phyloP scores from a whole-genome alignment of 179 eudicot genomes.

The Nepenthes alata region DNA sequence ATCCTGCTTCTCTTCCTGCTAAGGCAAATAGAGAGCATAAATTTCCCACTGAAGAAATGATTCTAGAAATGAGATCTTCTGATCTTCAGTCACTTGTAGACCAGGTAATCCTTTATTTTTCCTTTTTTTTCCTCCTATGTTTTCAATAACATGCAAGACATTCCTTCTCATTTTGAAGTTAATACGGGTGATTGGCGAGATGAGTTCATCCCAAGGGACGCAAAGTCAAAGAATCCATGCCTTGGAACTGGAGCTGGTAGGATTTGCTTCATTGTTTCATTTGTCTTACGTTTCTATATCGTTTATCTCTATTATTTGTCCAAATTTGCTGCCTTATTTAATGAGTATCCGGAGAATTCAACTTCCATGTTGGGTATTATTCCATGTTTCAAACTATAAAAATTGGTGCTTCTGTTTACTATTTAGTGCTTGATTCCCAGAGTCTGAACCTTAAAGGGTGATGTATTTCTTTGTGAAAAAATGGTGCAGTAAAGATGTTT shows the following conservation, averaged over 20 bases:
- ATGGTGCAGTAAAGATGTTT: too few relatives aligned
- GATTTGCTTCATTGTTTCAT: conserved; percentile 1
- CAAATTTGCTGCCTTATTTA: too few relatives aligned
- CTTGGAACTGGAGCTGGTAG: conserved; percentile 60
- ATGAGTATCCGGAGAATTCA: too few relatives aligned
- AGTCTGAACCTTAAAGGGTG: too few relatives aligned
- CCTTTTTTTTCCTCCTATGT: conserved; percentile 3
- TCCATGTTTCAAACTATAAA: too few relatives aligned
- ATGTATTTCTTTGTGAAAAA: too few relatives aligned
- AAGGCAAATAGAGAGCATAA: conserved; percentile 7
- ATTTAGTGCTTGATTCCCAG: too few relatives aligned
- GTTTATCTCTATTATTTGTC: background rate
- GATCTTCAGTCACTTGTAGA: conserved; percentile 19
- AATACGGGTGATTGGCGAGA: conserved; percentile 27
- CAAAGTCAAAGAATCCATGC: conserved; percentile 28
- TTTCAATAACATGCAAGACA: background rate
- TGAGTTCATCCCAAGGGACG: conserved; percentile 34
- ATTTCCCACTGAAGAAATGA: conserved; percentile 10
- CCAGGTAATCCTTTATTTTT: conserved; percentile 24
- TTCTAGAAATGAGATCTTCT: conserved; percentile 17
- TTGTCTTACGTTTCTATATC: background rate
- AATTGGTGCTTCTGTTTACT: too few relatives aligned
- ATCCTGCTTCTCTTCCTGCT: conserved; percentile 4
- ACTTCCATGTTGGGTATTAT: too few relatives aligned
- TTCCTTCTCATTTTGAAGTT: conserved; percentile 28